Base-by-base conservation (phyloP, 2,329 filamentous ascomycete species). In the Colletotrichum aenigma region DNA sequence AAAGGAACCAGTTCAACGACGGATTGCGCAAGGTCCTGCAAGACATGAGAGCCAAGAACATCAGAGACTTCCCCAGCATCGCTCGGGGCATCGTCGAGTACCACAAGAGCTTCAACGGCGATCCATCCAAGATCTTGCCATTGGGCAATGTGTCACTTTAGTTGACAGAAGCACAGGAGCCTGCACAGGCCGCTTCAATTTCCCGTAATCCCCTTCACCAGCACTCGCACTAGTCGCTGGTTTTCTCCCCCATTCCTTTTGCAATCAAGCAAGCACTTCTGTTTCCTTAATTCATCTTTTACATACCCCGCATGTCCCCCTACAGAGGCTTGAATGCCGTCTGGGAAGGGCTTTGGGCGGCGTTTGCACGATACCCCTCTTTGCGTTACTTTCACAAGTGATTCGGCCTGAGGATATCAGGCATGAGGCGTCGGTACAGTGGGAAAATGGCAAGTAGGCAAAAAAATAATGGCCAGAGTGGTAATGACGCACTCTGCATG, bases 51-150 rank as follows among this genome's bases (percentile, higher is more conserved):
- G 86, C 86, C 77, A 88, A 88, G 78, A 91, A 92, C 79, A 87
- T 92, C 72, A 90, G 89, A 81, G 93, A 94, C 80, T 94, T 94
- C 81, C 87, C 91, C 77, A 88, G 88, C 66, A 94, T 95, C 82
- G 93, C 93, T 72, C 86, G 89, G 79, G 90, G 91, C 70, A 94
- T 95, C 79, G 88, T 94, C 81, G 89, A 92, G 78, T 94, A 92
- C 83, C 91, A 93, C 80, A 88, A 91, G 77, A 88, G 88, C 70
- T 94, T 94, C 80, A 86, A 93, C 32, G 90, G 88, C 78, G 93
- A 95, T 84, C 87, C 88, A 77, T 91, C 90, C 79, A 92, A 91
- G 85, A 87, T 94, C 65, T 85, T 95, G 61, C 87, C 88, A 70
- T 85, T 93, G 78, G 90, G 91, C 78, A 83, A 86, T 75, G 85